These are phyloP conservation scores for Boletellus ananas DNA, from an alignment of 768 basidiomycete species.

Conservation along the genomic window DNA sequence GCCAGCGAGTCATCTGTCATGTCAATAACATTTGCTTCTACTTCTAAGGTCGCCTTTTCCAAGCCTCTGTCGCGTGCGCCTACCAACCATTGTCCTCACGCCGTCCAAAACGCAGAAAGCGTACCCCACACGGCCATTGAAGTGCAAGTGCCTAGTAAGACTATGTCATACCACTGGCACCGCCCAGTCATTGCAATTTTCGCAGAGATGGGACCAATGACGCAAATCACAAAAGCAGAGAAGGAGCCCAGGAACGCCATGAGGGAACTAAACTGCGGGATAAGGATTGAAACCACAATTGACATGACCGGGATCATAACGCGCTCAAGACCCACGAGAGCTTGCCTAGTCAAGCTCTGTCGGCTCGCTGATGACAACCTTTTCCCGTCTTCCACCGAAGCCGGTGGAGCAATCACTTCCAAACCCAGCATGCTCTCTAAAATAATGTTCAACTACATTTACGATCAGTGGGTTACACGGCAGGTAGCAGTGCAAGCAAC, in stretches of 20 bases:
- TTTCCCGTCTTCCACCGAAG: slow-evolving; percentile 27
- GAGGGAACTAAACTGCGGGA: slow-evolving; percentile 77
- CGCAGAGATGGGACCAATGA: slow-evolving; percentile 73
- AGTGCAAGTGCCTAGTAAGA: slow-evolving; percentile 47
- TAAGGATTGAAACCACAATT: slow-evolving; percentile 64
- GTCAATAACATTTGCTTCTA: not conserved
- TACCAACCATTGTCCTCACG: slow-evolving; percentile 14
- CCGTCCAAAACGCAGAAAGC: slow-evolving; percentile 51
- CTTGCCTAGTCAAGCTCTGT: slow-evolving; percentile 30
- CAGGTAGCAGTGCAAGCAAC: not conserved
- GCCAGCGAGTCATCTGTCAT: not conserved
- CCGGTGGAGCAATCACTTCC: slow-evolving; percentile 33
- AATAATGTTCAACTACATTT: slow-evolving; percentile 68
- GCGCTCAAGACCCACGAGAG: slow-evolving; percentile 52
- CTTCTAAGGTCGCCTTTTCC: not conserved
- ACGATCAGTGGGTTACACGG: not conserved
- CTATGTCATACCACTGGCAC: slow-evolving; percentile 49
- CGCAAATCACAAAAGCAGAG: slow-evolving; percentile 70
- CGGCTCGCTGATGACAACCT: slow-evolving; percentile 9
- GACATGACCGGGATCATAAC: slow-evolving; percentile 54
- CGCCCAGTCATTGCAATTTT: slow-evolving; percentile 56
- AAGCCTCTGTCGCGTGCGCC: not conserved
- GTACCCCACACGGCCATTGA: slow-evolving; percentile 82
- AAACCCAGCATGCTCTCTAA: slow-evolving; percentile 76
- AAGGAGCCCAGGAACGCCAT: slow-evolving; percentile 95